A percentile compares a stretch with the other conserved stretches of the same genome.
Evolutionary conservation across 176 grass and related monocot species (phyloP).

Genomic region (Phoenix roebelenii): DNA sequence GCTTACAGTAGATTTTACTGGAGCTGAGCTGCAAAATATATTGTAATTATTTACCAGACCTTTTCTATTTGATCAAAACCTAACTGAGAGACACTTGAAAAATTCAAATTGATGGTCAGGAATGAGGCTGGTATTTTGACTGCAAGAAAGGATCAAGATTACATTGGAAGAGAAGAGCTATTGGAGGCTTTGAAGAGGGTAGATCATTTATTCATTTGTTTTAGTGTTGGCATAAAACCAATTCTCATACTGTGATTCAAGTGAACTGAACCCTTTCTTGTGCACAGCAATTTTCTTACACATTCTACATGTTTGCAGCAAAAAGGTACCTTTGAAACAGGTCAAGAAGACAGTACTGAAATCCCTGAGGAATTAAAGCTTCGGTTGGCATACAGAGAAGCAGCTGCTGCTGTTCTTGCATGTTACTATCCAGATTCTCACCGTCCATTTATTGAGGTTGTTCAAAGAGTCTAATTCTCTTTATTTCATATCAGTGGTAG

Average conservation of each 20-base stretch:
- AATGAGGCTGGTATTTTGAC: slow-evolving; percentile 38
- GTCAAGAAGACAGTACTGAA: slow-evolving; percentile 29
- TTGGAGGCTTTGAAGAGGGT: slow-evolving; percentile 27
- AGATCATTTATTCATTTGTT: background rate
- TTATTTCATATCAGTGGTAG: background rate
- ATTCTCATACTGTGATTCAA: too few relatives aligned
- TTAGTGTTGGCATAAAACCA: background rate
- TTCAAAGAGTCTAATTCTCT: background rate
- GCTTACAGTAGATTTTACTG: slow-evolving; percentile 29
- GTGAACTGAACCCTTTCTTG: background rate
- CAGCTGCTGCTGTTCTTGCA: slow-evolving; percentile 28
- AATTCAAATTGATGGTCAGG: slow-evolving; percentile 8
- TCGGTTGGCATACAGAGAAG: slow-evolving; percentile 30
- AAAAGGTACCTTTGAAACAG: slow-evolving; percentile 33
- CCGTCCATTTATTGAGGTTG: slow-evolving; percentile 17
- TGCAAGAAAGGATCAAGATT: slow-evolving; percentile 35
- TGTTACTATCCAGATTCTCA: slow-evolving; percentile 27
- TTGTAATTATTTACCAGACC: slow-evolving; percentile 13
- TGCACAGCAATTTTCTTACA: background rate
- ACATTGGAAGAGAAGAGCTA: slow-evolving; percentile 29
- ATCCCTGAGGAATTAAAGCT: slow-evolving; percentile 30
- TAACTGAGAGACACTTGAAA: background rate
- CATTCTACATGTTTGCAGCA: slow-evolving; percentile 16
- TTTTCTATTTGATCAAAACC: background rate
- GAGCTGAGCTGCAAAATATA: slow-evolving; percentile 34